Percentiles rank a stretch among this genome's conserved stretches.
Evolutionary conservation across 1,139 yeast species (phyloP).

Genomic region (Blastobotrys serpentis): DNA sequence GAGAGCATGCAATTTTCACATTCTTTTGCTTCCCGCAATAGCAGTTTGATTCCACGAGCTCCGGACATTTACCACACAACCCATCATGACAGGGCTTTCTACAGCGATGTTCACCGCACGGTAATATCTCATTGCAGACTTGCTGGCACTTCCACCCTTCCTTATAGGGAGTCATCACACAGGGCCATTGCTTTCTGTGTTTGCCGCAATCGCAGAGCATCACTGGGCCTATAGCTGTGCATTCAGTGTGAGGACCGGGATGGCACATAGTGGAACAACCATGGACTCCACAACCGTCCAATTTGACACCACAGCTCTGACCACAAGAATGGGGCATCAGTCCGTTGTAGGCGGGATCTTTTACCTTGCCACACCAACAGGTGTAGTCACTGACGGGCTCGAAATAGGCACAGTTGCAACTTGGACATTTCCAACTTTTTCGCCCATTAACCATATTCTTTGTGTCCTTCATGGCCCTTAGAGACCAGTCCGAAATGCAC

Average conservation of each 20-base stretch:
- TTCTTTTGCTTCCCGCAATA: constrained; percentile 62
- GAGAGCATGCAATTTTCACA: constrained; percentile 26
- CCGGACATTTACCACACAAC: constrained; percentile 71
- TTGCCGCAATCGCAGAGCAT: constrained; percentile 77
- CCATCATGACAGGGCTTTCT: constrained; percentile 64
- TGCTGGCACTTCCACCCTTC: constrained; percentile 69
- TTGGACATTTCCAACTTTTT: constrained; percentile 82
- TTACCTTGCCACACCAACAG: constrained; percentile 88
- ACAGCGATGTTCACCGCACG: constrained; percentile 78
- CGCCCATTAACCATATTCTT: constrained; percentile 21
- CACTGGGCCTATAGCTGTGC: constrained; percentile 74
- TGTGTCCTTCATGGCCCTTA: constrained; percentile 48
- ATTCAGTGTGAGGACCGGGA: constrained; percentile 83
- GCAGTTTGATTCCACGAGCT: constrained; percentile 50
- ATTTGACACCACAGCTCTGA: constrained; percentile 62
- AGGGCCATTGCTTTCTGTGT: constrained; percentile 63
- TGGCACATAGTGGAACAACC: constrained; percentile 77
- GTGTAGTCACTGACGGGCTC: constrained; percentile 61
- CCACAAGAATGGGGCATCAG: constrained; percentile 87
- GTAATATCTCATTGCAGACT: constrained; percentile 54
- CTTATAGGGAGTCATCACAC: constrained; percentile 64
- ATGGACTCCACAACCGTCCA: constrained; percentile 61
- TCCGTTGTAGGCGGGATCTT: constrained; percentile 61
- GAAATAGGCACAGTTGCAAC: constrained; percentile 61
- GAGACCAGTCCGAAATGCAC: constrained; percentile 82